A percentile compares a stretch with the other conserved stretches of the same genome.
Conservation (phyloP, 768 basidiomycete species). For the Guyanaporus albipodus region DNA sequence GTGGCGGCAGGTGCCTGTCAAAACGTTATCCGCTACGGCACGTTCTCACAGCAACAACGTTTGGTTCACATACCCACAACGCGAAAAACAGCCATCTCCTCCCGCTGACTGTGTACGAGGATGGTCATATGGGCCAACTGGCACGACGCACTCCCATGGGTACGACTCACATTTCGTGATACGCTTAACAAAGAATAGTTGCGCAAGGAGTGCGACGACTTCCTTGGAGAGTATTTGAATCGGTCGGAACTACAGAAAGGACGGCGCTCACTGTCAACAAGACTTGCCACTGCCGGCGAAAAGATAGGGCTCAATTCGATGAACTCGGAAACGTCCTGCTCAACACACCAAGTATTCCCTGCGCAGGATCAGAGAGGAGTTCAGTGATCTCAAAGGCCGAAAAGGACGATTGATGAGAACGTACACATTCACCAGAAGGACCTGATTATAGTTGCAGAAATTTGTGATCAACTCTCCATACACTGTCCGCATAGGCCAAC, state of each 20-base stretch:
- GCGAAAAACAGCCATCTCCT: constrained; percentile 11
- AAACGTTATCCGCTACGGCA: constrained; percentile 5
- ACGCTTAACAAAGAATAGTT: constrained; percentile 18
- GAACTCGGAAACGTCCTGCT: neutral
- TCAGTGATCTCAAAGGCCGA: neutral
- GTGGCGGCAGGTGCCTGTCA: constrained; percentile 14
- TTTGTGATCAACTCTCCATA: constrained; percentile 13
- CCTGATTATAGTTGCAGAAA: constrained; percentile 12
- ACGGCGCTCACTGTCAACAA: constrained; percentile 14
- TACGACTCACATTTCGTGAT: constrained; percentile 17
- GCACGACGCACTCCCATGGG: neutral
- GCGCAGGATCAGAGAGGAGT: neutral
- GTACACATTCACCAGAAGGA: constrained; percentile 7
- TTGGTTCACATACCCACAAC: constrained; percentile 12
- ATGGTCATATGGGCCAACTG: neutral
- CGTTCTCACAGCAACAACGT: neutral
- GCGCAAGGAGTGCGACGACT: constrained; percentile 16
- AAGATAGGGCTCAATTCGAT: neutral
- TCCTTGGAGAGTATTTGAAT: neutral
- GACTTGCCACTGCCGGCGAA: constrained; percentile 17
- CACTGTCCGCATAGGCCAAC: neutral
- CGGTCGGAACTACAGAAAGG: neutral
- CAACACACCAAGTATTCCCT: constrained; percentile 17
- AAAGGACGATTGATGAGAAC: neutral
- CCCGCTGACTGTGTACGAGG: constrained; percentile 10